A percentile compares a stretch with the other conserved stretches of the same genome.
phyloP scores from a whole-genome alignment of 2,329 filamentous ascomycete genomes.

The Penicillium sp. region DNA sequence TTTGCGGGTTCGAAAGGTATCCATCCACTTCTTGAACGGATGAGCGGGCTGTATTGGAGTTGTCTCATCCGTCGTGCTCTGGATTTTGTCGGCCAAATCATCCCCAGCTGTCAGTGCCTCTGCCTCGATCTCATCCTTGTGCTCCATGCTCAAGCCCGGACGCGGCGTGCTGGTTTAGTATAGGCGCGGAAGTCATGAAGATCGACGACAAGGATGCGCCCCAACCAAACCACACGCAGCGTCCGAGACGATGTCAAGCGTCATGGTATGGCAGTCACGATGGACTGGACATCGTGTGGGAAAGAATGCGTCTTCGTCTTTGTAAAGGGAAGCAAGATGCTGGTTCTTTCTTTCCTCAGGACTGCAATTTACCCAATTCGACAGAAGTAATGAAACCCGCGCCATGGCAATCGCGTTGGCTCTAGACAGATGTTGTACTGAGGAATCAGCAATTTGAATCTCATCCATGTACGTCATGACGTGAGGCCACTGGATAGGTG shows the following conservation, averaged over 20 bases:
- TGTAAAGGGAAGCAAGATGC: background rate
- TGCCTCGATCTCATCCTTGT: conserved; percentile 1
- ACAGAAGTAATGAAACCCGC: background rate
- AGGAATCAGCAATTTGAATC: conserved; percentile 19
- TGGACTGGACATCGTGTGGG: background rate
- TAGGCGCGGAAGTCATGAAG: conserved; percentile 11
- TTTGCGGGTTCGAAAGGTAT: conserved; percentile 35
- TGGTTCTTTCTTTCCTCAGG: background rate
- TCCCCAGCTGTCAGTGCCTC: conserved; percentile 2
- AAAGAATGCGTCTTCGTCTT: background rate
- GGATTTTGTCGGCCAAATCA: conserved; percentile 2
- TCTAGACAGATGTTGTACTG: conserved; percentile 15
- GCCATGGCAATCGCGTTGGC: background rate
- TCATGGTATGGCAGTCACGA: conserved; percentile 20
- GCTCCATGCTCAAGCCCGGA: conserved; percentile 13
- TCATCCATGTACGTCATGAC: conserved; percentile 26
- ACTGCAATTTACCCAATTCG: background rate
- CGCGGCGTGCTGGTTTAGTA: conserved; percentile 4
- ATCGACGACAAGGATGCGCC: conserved; percentile 1
- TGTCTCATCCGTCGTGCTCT: conserved; percentile 7
- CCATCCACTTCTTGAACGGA: conserved; percentile 42
- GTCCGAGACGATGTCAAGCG: background rate
- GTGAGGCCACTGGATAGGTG: conserved; percentile 16
- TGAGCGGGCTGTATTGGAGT: conserved; percentile 3
- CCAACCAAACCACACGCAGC: conserved; percentile 5